A percentile compares a stretch with the other conserved stretches of the same genome.
These are phyloP conservation scores for Alternaria conjuncta DNA, from an alignment of 2,329 filamentous ascomycete genomes.

Conservation along the genomic window DNA sequence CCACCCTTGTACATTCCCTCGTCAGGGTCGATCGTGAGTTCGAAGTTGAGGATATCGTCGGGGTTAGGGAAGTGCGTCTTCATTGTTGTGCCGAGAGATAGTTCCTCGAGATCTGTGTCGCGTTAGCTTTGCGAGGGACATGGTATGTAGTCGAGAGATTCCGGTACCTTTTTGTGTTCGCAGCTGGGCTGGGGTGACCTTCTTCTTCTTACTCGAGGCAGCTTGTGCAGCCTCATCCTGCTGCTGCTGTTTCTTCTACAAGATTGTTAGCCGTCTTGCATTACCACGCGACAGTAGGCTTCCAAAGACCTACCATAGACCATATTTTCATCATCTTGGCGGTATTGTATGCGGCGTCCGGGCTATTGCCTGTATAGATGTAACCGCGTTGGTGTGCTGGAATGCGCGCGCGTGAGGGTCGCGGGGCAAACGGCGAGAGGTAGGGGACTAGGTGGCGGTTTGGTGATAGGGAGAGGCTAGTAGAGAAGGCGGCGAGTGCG, in stretches of 20 bases:
- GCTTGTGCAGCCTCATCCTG: constrained; percentile 89
- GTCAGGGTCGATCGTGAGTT: constrained; percentile 81
- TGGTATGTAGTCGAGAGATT: background rate
- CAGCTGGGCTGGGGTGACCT: constrained; percentile 94
- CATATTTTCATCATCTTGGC: constrained; percentile 96
- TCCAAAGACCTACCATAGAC: constrained; percentile 78
- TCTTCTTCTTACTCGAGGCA: constrained; percentile 89
- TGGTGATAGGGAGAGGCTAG: background rate
- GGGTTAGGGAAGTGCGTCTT: constrained; percentile 80
- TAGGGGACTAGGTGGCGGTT: background rate
- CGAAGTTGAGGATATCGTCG: constrained; percentile 86
- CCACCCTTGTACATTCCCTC: constrained; percentile 90
- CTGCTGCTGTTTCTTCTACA: constrained; percentile 86
- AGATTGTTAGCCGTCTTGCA: constrained; percentile 29
- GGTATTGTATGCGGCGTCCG: constrained; percentile 27
- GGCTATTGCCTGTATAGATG: constrained; percentile 2
- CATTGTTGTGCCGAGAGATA: constrained; percentile 81
- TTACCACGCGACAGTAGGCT: background rate
- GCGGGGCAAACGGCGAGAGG: constrained; percentile 20
- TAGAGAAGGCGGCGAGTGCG: background rate
- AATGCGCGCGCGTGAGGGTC: constrained; percentile 13
- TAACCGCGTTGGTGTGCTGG: constrained; percentile 25
- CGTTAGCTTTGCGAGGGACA: constrained; percentile 11
- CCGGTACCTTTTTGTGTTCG: constrained; percentile 88
- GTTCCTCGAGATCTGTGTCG: constrained; percentile 74